Evolutionary conservation across 768 basidiomycete species (phyloP).

Genomic region (Leccinum boreale): DNA sequence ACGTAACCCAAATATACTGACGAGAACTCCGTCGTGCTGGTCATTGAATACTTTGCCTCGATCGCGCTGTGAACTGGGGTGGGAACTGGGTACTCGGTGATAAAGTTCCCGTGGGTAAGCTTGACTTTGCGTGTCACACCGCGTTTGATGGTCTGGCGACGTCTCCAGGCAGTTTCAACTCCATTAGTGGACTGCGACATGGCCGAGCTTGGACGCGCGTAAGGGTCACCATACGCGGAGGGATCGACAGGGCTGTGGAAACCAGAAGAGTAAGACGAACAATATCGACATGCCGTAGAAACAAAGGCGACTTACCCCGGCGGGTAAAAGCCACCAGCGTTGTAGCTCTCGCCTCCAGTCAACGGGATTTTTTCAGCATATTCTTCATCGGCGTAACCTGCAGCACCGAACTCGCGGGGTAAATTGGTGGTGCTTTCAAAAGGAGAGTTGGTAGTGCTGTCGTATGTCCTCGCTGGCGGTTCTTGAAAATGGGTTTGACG

Average conservation of each 20-base stretch:
- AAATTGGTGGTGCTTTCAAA: conserved; percentile 60
- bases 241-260: conserved; percentile 50
- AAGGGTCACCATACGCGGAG: conserved; percentile 64
- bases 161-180: conserved; percentile 59
- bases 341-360: conserved; percentile 52
- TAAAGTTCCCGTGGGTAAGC: conserved; percentile 90
- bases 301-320: conserved; percentile 51
- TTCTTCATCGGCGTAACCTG: conserved; percentile 60
- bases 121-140: conserved; percentile 93
- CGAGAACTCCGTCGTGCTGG: conserved; percentile 88
- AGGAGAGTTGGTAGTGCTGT: conserved; percentile 38
- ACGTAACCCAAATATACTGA: conserved; percentile 37
- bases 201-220: conserved; percentile 49
- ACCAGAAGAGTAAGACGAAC: conserved; percentile 3
- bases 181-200: conserved; percentile 55
- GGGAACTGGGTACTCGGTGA: conserved; percentile 86
- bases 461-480: conserved; percentile 49
- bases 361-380: conserved; percentile 75
- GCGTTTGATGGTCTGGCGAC: conserved; percentile 88
- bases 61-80: conserved; percentile 80
- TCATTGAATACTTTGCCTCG: conserved; percentile 70
- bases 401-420: conserved; percentile 47
- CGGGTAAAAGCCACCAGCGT: conserved; percentile 66
- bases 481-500: conserved; percentile 56
- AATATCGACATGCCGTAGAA: background rate